phyloP scores from a whole-genome alignment of 371 early-diverging fungal species.

The Mucor indicus region DNA sequence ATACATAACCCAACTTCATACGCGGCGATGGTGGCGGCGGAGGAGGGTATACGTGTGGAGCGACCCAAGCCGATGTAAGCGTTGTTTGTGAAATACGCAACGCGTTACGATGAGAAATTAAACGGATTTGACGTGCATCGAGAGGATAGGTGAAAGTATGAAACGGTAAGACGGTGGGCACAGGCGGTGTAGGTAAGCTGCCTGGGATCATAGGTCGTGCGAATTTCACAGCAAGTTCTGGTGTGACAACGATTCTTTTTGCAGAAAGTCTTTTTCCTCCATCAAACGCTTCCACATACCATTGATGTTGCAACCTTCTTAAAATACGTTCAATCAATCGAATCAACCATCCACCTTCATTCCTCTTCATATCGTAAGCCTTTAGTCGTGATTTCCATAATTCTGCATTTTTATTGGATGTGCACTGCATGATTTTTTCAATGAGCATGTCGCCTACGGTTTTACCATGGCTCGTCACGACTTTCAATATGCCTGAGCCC shows the following conservation, averaged over 20 bases:
- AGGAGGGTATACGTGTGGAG: constrained; percentile 71
- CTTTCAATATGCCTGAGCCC: constrained; percentile 49
- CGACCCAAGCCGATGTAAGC: constrained; percentile 66
- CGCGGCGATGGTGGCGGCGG: constrained; percentile 69
- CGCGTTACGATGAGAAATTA: constrained; percentile 86
- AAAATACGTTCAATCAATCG: constrained; percentile 63
- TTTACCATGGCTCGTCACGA: background rate
- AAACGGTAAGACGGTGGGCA: constrained; percentile 90
- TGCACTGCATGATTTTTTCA: constrained; percentile 20
- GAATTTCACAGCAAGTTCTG: constrained; percentile 41
- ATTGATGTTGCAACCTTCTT: constrained; percentile 60
- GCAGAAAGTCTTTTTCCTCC: background rate
- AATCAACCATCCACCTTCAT: constrained; percentile 79
- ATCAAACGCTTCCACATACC: constrained; percentile 58
- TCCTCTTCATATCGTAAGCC: constrained; percentile 25
- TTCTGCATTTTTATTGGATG: background rate
- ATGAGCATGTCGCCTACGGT: constrained; percentile 31
- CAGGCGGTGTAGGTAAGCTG: constrained; percentile 57
- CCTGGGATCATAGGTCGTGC: constrained; percentile 62
- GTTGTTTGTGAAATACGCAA: constrained; percentile 73
- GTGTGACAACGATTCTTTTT: constrained; percentile 17
- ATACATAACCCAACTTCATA: constrained; percentile 82
- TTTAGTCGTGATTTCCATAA: constrained; percentile 34
- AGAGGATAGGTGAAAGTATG: constrained; percentile 92
- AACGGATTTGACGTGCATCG: constrained; percentile 76